Base-by-base conservation (phyloP, 805 yeast species). In the Kuraishia cidri region DNA sequence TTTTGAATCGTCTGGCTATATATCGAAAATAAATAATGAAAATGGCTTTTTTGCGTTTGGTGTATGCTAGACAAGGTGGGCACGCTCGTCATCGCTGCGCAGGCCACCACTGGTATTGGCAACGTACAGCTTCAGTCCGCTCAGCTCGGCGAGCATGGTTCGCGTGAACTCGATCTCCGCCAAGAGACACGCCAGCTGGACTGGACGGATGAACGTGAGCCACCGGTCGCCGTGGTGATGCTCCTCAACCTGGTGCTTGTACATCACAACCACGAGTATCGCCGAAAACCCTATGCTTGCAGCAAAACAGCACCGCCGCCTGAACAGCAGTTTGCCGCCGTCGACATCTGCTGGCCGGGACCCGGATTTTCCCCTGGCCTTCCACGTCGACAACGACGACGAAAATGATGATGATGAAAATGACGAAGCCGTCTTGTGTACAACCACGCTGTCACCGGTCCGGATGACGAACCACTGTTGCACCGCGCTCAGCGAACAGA, bases 401-500 rank as follows among this genome's bases (percentile, higher is more conserved):
- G n/a, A n/a, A n/a, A n/a, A n/a, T n/a, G n/a, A n/a, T n/a, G n/a
- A n/a, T n/a, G n/a, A n/a, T n/a, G n/a, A n/a, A n/a, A n/a, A n/a
- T n/a, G n/a, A n/a, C n/a, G n/a, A n/a, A n/a, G n/a, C n/a, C n/a
- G n/a, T n/a, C n/a, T n/a, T n/a, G n/a, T n/a, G n/a, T n/a, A n/a
- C n/a, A n/a, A n/a, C n/a, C n/a, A 25, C 27, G 17, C 27, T 25
- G 13, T 25, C 27, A 15, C 6, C 15, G 15, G 15, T 14, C 16
- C 19, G 43, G 24, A 42, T 38, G n/a, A 55, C 45, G 27, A 51
- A 52, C 18, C 49, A 31, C 31, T 43, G 44, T 22, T 53, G 58
- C 14, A 52, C 37, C 28, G 45, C 31, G 29, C 37, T 49, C 19
- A 48, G 36, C 11, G 45, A 18, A 29, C 49, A 38, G 28, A 44